Conservation (phyloP, 1,139 yeast species). For the Geotrichum candidum region DNA sequence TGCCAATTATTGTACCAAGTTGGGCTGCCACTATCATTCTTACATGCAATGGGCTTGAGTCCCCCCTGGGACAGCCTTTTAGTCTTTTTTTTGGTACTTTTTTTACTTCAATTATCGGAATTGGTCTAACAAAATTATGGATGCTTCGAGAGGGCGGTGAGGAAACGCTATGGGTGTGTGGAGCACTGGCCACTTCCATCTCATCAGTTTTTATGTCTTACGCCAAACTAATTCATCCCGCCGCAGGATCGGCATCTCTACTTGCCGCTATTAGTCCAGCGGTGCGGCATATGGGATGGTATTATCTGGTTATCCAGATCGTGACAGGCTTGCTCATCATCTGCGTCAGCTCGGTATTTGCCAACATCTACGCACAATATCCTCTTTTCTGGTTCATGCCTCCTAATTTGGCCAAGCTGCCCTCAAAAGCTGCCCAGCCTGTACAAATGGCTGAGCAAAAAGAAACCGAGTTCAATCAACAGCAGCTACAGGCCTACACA, state of each 20-base stretch:
- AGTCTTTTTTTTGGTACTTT: constrained; percentile 55
- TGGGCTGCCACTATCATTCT: constrained; percentile 61
- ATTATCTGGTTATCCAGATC: constrained; percentile 56
- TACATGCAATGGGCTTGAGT: constrained; percentile 50
- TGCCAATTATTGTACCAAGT: constrained; percentile 53
- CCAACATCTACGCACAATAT: constrained; percentile 50
- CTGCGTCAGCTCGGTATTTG: constrained; percentile 49
- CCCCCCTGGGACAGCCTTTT: constrained; percentile 65
- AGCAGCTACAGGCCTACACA: background rate
- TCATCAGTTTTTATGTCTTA: constrained; percentile 54
- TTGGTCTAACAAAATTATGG: constrained; percentile 52
- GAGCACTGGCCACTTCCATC: constrained; percentile 54
- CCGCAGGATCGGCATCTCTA: constrained; percentile 68
- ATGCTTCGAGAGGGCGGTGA: constrained; percentile 35
- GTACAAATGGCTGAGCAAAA: background rate
- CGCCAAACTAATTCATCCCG: constrained; percentile 60
- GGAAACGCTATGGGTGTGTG: constrained; percentile 51
- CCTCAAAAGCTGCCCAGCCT: background rate
- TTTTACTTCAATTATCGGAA: constrained; percentile 49
- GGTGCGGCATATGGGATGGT: constrained; percentile 56
- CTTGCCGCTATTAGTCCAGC: constrained; percentile 48
- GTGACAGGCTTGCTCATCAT: constrained; percentile 48
- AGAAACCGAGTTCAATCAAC: background rate
- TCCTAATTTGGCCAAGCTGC: constrained; percentile 18
- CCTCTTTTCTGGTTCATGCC: constrained; percentile 65